These are phyloP conservation scores for Rhizopogon rudus DNA, from an alignment of 768 basidiomycete genomes.

Conservation along the genomic window DNA sequence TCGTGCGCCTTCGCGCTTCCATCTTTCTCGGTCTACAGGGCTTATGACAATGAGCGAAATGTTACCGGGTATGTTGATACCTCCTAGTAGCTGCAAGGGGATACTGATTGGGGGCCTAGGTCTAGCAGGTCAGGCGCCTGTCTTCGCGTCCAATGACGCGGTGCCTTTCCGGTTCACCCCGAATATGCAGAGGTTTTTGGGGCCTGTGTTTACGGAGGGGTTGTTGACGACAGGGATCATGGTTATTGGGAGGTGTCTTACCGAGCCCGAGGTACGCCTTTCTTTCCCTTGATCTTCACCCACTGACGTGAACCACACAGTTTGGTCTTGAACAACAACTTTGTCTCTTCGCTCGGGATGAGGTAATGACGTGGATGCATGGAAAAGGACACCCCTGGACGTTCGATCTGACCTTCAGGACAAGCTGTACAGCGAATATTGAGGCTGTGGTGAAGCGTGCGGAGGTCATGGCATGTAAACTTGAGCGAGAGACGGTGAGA, in stretches of 20 bases:
- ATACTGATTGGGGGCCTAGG: conserved; percentile 7
- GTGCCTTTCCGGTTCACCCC: conserved; percentile 98
- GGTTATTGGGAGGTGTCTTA: conserved; percentile 86
- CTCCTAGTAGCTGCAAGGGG: background rate
- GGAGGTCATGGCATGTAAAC: conserved; percentile 80
- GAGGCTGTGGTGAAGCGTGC: conserved; percentile 77
- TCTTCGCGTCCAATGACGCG: conserved; percentile 76
- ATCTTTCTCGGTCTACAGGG: conserved; percentile 86
- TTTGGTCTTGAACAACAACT: conserved; percentile 92
- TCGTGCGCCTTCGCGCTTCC: conserved; percentile 80
- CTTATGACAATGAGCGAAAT: conserved; percentile 91
- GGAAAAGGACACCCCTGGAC: conserved; percentile 52
- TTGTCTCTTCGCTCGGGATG: conserved; percentile 88
- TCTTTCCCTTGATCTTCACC: background rate
- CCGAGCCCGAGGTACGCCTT: conserved; percentile 77
- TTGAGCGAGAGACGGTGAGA: conserved; percentile 76
- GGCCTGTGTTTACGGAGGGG: conserved; percentile 86
- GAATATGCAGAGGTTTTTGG: conserved; percentile 91
- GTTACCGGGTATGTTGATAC: conserved; percentile 59
- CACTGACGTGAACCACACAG: conserved; percentile 31
- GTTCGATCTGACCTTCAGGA: conserved; percentile 56
- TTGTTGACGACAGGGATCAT: conserved; percentile 82
- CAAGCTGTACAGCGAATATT: conserved; percentile 51
- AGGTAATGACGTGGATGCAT: conserved; percentile 75
- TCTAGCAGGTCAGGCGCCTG: conserved; percentile 39